Conservation (phyloP, 441 rosid genomes). For the Jatropha multifida region DNA sequence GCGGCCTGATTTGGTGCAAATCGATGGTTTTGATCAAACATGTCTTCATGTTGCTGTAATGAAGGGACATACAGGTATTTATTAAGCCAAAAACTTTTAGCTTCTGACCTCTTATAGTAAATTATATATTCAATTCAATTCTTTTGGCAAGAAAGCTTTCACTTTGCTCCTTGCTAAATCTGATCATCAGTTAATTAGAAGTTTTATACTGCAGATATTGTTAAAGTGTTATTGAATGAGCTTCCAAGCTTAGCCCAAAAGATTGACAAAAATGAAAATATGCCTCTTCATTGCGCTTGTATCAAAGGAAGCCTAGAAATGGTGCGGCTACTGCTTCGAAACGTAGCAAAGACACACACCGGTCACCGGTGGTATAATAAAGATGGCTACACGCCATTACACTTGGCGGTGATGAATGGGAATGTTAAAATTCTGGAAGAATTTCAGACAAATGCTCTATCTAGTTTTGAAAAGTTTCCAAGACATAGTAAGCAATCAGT, state of each 20-base stretch:
- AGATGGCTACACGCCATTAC: constrained; percentile 31
- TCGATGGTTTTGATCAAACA: constrained; percentile 10
- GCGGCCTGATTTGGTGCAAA: constrained; percentile 20
- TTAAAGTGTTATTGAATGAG: neutral
- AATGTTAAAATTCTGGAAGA: constrained; percentile 15
- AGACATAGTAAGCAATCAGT: constrained; percentile 17
- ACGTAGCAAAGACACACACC: neutral
- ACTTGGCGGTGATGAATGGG: constrained; percentile 33
- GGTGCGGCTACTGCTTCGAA: constrained; percentile 18
- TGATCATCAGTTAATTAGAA: neutral
- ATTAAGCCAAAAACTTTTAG: too few relatives aligned
- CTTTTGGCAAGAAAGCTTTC: too few relatives aligned
- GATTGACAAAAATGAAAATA: constrained; percentile 22
- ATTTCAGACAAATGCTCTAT: constrained; percentile 19
- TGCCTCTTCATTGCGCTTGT: constrained; percentile 32
- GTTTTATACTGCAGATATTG: constrained; percentile 23
- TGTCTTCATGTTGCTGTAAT: constrained; percentile 24
- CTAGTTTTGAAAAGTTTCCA: constrained; percentile 20
- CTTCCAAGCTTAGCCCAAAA: constrained; percentile 22
- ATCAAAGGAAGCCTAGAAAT: constrained; percentile 20
- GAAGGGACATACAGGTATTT: constrained; percentile 27
- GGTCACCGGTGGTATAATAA: constrained; percentile 3
- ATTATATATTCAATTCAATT: too few relatives aligned
- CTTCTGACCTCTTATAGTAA: too few relatives aligned
- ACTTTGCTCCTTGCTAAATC: too few relatives aligned